A percentile compares a stretch with the other conserved stretches of the same genome.
Evolutionary conservation across 352 stramenopile genomes (phyloP).

Genomic region (Globisporangium yorkense): DNA sequence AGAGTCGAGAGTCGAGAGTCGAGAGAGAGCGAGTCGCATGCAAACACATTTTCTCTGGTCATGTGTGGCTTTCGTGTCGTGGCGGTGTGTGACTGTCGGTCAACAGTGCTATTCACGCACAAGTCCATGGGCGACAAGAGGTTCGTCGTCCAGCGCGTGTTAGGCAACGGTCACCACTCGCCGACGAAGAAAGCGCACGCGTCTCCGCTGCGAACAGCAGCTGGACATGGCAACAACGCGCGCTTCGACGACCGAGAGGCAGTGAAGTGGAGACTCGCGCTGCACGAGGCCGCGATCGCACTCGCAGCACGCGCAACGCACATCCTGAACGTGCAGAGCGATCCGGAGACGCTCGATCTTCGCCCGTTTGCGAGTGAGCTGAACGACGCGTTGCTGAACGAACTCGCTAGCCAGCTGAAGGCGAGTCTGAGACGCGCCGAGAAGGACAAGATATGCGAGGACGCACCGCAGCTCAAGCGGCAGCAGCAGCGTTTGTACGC

Average conservation of each 20-base stretch:
- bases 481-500: conserved; percentile 26
- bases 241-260: conserved; percentile 25
- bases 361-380: conserved; percentile 34
- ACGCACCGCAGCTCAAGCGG: neutral
- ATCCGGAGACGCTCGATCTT: conserved; percentile 59
- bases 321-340: conserved; percentile 39
- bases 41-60: neutral
- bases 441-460: neutral
- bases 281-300: conserved; percentile 27
- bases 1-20: neutral
- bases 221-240: conserved; percentile 26
- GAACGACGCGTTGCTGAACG: conserved; percentile 49
- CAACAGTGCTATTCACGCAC: neutral
- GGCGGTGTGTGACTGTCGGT: too few species aligned
- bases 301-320: conserved; percentile 38
- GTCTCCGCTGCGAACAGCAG: neutral
- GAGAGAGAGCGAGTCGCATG: neutral
- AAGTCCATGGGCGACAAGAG: too few species aligned
- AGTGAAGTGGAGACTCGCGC: conserved; percentile 25
- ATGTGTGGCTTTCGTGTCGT: too few species aligned
- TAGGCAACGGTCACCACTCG: neutral
- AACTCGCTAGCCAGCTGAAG: conserved; percentile 48
- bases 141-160: too few species aligned
- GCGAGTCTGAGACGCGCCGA: conserved; percentile 21
- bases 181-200: neutral